Percentiles rank a stretch among this genome's conserved stretches.
Evolutionary conservation across 176 grass and related monocot genomes (phyloP).

Genomic region (Musa acuminata): DNA sequence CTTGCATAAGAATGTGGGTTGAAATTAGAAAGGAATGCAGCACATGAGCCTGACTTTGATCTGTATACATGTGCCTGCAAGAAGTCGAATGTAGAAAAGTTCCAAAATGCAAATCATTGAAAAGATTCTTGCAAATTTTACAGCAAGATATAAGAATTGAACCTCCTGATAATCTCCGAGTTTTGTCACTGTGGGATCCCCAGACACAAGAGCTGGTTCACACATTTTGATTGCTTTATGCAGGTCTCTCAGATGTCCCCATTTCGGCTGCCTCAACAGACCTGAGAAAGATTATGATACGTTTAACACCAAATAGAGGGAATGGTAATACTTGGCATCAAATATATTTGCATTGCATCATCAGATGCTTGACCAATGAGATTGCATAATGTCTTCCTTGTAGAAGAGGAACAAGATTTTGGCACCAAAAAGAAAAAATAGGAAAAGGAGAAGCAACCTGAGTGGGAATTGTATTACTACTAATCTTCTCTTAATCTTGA

Average conservation of each 20-base stretch:
- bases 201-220: constrained; percentile 48
- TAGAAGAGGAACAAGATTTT: constrained; percentile 42
- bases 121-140: neutral
- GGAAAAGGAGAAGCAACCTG: too few relatives aligned
- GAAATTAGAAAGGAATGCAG: constrained; percentile 77
- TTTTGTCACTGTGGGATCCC: constrained; percentile 41
- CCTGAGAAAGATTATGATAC: constrained; percentile 31
- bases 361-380: constrained; percentile 19
- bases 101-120: neutral
- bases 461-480: too few relatives aligned
- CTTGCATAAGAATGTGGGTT: constrained; percentile 34
- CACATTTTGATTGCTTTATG: constrained; percentile 84
- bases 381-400: too few relatives aligned
- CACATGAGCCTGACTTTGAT: constrained; percentile 53
- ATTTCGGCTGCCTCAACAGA: constrained; percentile 78
- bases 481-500: too few relatives aligned
- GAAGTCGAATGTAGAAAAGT: neutral
- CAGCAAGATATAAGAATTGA: neutral
- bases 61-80: constrained; percentile 68
- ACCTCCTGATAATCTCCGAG: constrained; percentile 75
- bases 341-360: constrained; percentile 49
- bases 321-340: neutral
- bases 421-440: constrained; percentile 35
- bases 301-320: neutral
- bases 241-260: constrained; percentile 88